Percentiles rank a stretch among this genome's conserved stretches.
These are phyloP conservation scores for Penicillium rolfsii DNA, from an alignment of 2,329 filamentous ascomycete species.

Conservation along the genomic window DNA sequence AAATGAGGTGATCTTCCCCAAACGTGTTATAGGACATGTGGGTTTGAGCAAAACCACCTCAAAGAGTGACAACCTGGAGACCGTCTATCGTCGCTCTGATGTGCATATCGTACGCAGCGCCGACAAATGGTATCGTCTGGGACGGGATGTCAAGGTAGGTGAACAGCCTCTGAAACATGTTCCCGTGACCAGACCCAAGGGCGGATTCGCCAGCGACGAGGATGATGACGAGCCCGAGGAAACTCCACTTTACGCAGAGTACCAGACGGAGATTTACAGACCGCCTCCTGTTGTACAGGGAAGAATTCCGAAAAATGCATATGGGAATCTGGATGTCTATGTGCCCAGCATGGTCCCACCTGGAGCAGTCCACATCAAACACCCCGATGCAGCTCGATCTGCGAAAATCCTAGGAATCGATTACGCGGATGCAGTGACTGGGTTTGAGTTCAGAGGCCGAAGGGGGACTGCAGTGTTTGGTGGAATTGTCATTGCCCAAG, in stretches of 20 bases:
- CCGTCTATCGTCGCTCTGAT: constrained; percentile 79
- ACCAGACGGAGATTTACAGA: constrained; percentile 70
- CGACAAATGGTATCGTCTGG: constrained; percentile 89
- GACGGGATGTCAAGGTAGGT: constrained; percentile 74
- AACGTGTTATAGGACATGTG: constrained; percentile 75
- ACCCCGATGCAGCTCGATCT: constrained; percentile 67
- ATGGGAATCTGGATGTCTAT: constrained; percentile 66
- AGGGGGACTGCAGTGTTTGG: constrained; percentile 81
- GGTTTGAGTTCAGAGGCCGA: constrained; percentile 84
- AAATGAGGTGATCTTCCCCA: constrained; percentile 79
- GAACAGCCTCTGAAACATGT: constrained; percentile 83
- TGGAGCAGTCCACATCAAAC: constrained; percentile 61
- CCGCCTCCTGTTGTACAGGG: constrained; percentile 77
- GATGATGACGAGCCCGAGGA: constrained; percentile 56
- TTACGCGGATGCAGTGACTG: constrained; percentile 85
- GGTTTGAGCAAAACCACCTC: constrained; percentile 52
- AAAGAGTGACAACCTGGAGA: constrained; percentile 64
- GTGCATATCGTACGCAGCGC: constrained; percentile 76
- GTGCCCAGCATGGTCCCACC: constrained; percentile 65
- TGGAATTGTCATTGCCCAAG: constrained; percentile 74
- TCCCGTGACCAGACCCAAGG: constrained; percentile 50
- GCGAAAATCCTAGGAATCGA: constrained; percentile 78
- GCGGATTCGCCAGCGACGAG: constrained; percentile 38
- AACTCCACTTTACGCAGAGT: constrained; percentile 61
- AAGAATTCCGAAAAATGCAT: constrained; percentile 65